phyloP scores from a whole-genome alignment of 2,329 filamentous ascomycete species.

The Podosphaera xanthii region DNA sequence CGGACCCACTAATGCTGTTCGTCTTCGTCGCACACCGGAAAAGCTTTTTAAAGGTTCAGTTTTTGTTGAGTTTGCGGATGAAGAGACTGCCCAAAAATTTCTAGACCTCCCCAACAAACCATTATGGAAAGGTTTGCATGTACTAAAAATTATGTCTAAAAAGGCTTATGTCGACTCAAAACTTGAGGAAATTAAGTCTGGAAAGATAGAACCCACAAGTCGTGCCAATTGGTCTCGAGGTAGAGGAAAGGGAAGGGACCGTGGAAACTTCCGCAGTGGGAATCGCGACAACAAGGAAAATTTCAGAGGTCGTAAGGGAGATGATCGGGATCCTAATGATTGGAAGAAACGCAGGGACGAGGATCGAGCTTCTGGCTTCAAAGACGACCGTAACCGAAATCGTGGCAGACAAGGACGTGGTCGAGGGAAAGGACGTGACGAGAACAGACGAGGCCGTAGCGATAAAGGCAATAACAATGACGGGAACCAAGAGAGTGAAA shows the following conservation, averaged over 20 bases:
- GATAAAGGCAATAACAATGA: conserved; percentile 16
- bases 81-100: conserved; percentile 62
- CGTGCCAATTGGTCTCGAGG: conserved; percentile 3
- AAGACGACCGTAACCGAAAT: conserved; percentile 18
- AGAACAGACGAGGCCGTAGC: conserved; percentile 19
- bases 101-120: conserved; percentile 59
- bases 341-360: conserved; percentile 42
- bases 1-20: conserved; percentile 59
- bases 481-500: conserved; percentile 17
- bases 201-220: conserved; percentile 37
- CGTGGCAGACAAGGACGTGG: conserved; percentile 18
- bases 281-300: conserved; percentile 19
- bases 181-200: conserved; percentile 44
- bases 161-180: conserved; percentile 66
- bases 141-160: conserved; percentile 72
- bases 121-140: conserved; percentile 51
- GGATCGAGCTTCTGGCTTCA: conserved; percentile 37
- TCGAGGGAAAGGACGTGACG: conserved; percentile 22
- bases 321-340: conserved; percentile 27
- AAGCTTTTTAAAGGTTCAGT: conserved; percentile 86
- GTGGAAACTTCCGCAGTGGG: conserved; percentile 4
- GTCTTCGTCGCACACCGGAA: conserved; percentile 54
- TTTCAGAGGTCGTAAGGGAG: conserved; percentile 2
- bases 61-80: conserved; percentile 73
- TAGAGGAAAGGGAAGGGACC: conserved; percentile 4